Percentiles rank a stretch among this genome's conserved stretches.
phyloP scores from a whole-genome alignment of 768 basidiomycete species.

The Kwoniella mangroviensis region DNA sequence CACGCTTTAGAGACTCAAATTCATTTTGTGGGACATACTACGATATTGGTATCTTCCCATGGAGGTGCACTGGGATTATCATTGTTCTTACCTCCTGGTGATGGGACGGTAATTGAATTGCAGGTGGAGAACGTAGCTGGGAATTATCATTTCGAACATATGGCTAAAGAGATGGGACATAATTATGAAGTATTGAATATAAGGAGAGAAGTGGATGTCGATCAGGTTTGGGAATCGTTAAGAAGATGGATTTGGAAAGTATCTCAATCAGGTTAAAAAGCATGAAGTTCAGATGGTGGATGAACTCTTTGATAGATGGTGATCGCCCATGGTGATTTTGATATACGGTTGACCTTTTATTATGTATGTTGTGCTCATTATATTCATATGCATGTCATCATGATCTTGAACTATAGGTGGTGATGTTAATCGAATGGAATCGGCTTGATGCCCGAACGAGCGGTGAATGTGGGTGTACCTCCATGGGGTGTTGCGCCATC shows the following conservation, averaged over 20 bases:
- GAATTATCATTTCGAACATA: slow-evolving; percentile 52
- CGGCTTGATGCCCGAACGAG: slow-evolving; percentile 52
- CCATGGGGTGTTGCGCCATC: slow-evolving; percentile 26
- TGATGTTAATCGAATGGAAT: slow-evolving; percentile 53
- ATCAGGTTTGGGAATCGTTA: slow-evolving; percentile 43
- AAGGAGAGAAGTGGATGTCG: slow-evolving; percentile 38
- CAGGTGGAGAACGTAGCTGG: slow-evolving; percentile 37
- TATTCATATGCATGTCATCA: slow-evolving; percentile 6
- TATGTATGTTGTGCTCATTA: slow-evolving; percentile 5
- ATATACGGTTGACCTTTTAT: background rate
- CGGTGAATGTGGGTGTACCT: slow-evolving; percentile 24
- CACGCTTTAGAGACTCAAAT: slow-evolving; percentile 55
- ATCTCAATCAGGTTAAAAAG: background rate
- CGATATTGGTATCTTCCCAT: slow-evolving; percentile 48
- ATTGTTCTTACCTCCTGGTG: slow-evolving; percentile 49
- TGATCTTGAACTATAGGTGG: background rate
- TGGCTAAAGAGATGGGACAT: slow-evolving; percentile 49
- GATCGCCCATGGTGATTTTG: background rate
- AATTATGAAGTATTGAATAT: slow-evolving; percentile 40
- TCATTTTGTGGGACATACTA: slow-evolving; percentile 49
- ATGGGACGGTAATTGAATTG: slow-evolving; percentile 43
- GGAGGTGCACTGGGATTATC: slow-evolving; percentile 52
- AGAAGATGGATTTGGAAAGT: slow-evolving; percentile 23
- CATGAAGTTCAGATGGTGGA: background rate
- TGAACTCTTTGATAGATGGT: too few species aligned